Evolutionary conservation across 2,329 filamentous ascomycete species (phyloP).

Genomic region (Cercospora brassicicola): DNA sequence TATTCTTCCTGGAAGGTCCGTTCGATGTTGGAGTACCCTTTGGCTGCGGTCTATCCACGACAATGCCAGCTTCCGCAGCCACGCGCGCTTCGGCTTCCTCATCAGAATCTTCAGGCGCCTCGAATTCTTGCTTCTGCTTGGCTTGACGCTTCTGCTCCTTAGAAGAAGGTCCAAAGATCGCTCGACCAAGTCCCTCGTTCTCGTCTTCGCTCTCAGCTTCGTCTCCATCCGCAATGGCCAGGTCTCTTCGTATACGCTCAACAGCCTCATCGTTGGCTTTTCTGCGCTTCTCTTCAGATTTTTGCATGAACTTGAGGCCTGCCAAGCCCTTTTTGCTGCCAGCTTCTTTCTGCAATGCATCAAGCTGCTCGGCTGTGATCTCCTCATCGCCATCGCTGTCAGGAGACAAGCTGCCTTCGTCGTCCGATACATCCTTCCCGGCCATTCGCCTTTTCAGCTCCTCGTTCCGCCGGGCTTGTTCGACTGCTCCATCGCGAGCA

Average conservation of each 20-base stretch:
- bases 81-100: slow-evolving; percentile 39
- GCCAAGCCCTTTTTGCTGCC: slow-evolving; percentile 62
- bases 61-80: slow-evolving; percentile 39
- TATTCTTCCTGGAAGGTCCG: slow-evolving; percentile 33
- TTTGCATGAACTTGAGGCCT: slow-evolving; percentile 92
- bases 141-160: slow-evolving; percentile 40
- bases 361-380: slow-evolving; percentile 48
- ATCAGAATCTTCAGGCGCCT: slow-evolving; percentile 58
- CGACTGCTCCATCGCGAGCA: slow-evolving; percentile 71
- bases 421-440: slow-evolving; percentile 60
- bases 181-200: slow-evolving; percentile 65
- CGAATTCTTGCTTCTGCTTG: slow-evolving; percentile 56
- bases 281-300: slow-evolving; percentile 75
- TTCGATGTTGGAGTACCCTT: slow-evolving; percentile 23
- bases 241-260: slow-evolving; percentile 61
- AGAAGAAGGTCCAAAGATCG: slow-evolving; percentile 62
- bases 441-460: slow-evolving; percentile 78
- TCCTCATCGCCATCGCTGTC: slow-evolving; percentile 61
- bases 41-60: slow-evolving; percentile 35
- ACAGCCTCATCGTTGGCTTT: slow-evolving; percentile 74
- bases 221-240: slow-evolving; percentile 63
- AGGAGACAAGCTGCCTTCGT: slow-evolving; percentile 52
- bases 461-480: slow-evolving; percentile 79
- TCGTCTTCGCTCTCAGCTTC: slow-evolving; percentile 56
- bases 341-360: slow-evolving; percentile 42